Percentiles rank a stretch among this genome's conserved stretches.
Conservation (phyloP, 257 asterid genomes). For the Verbena officinalis region DNA sequence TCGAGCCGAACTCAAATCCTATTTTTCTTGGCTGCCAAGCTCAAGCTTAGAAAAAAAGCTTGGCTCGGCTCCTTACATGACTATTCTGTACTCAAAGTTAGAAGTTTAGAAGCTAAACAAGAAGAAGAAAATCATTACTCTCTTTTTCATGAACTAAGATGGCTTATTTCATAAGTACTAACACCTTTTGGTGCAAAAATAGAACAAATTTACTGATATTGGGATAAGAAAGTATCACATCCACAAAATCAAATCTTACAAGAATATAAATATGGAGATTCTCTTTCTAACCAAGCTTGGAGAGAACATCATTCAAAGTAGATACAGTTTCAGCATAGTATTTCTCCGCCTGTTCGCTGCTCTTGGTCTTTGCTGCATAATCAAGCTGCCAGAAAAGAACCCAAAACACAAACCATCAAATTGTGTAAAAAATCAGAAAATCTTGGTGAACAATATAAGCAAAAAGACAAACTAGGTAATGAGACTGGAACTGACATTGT, state of each 20-base stretch:
- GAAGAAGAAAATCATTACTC: too few relatives aligned
- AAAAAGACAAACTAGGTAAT: background rate
- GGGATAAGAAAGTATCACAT: background rate
- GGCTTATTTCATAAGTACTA: too few relatives aligned
- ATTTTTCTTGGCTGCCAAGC: too few relatives aligned
- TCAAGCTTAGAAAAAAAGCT: too few relatives aligned
- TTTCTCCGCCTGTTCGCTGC: conserved; percentile 71
- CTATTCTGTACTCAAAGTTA: too few relatives aligned
- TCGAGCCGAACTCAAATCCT: too few relatives aligned
- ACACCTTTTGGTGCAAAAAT: background rate
- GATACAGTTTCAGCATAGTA: conserved; percentile 77
- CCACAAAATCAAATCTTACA: conserved; percentile 6
- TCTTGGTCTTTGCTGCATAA: conserved; percentile 87
- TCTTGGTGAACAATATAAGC: background rate
- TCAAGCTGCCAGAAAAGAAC: conserved; percentile 62
- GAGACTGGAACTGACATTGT: conserved; percentile 42
- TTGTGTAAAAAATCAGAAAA: background rate
- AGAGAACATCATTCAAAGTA: conserved; percentile 62
- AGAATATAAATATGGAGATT: background rate
- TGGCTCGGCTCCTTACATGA: too few relatives aligned
- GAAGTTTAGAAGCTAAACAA: too few relatives aligned
- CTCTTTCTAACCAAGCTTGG: conserved; percentile 69
- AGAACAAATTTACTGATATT: background rate
- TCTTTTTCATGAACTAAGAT: too few relatives aligned
- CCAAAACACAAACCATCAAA: background rate